A percentile compares a stretch with the other conserved stretches of the same genome.
phyloP scores from a whole-genome alignment of 805 yeast genomes.

The Candida boidinii region DNA sequence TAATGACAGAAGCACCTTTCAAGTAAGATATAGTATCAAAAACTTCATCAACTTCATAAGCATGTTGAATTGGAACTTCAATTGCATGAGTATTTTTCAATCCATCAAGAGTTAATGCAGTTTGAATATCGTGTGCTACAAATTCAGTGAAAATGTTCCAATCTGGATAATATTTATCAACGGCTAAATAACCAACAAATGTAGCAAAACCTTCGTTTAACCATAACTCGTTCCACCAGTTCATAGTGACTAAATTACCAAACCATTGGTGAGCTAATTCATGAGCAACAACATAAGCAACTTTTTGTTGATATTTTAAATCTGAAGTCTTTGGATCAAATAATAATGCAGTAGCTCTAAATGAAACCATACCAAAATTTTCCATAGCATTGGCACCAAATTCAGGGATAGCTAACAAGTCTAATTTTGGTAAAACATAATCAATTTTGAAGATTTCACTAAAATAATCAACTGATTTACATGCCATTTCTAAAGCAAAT shows the following conservation, averaged over 20 bases:
- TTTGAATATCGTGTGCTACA: slow-evolving; percentile 42
- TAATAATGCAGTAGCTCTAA: slow-evolving; percentile 50
- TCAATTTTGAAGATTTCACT: slow-evolving; percentile 38
- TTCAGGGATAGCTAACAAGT: slow-evolving; percentile 70
- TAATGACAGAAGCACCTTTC: slow-evolving; percentile 72
- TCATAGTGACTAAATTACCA: slow-evolving; percentile 84
- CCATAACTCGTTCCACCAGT: slow-evolving; percentile 93
- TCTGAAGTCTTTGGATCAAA: slow-evolving; percentile 40
- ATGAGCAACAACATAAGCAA: slow-evolving; percentile 76
- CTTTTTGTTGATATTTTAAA: slow-evolving; percentile 52
- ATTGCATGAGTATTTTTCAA: slow-evolving; percentile 68
- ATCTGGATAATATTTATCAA: slow-evolving; percentile 63
- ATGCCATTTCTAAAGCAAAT: slow-evolving; percentile 39
- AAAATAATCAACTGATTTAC: slow-evolving; percentile 41
- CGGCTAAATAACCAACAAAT: slow-evolving; percentile 69
- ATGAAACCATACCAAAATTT: slow-evolving; percentile 78
- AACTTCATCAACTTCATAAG: slow-evolving; percentile 72
- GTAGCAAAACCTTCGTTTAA: slow-evolving; percentile 88
- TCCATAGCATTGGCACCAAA: slow-evolving; percentile 88
- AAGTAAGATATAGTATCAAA: slow-evolving; percentile 76
- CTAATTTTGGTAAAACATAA: slow-evolving; percentile 79
- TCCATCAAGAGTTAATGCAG: slow-evolving; percentile 46
- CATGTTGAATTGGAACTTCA: slow-evolving; percentile 72
- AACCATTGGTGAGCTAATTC: slow-evolving; percentile 92
- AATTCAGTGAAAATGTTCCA: slow-evolving; percentile 68